phyloP scores from a whole-genome alignment of 768 basidiomycete genomes.

The Russula emetica region DNA sequence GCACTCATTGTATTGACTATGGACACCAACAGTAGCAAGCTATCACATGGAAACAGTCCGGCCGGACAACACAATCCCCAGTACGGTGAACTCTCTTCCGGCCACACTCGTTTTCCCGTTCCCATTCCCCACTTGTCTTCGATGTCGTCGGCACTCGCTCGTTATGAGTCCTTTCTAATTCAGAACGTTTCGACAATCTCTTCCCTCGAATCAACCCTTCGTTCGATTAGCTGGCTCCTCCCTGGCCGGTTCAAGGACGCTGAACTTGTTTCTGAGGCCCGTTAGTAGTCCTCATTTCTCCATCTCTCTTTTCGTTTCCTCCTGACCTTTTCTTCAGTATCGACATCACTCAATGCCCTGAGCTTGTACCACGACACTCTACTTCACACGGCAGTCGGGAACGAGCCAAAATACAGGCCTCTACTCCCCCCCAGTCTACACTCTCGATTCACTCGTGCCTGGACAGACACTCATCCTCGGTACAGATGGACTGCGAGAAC shows the following conservation, averaged over 20 bases:
- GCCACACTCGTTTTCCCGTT: neutral
- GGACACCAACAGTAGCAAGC: neutral
- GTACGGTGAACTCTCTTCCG: neutral
- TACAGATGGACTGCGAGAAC: constrained; percentile 79
- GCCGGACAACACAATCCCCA: neutral
- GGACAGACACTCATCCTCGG: constrained; percentile 59
- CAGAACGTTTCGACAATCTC: constrained; percentile 83
- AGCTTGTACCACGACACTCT: constrained; percentile 95
- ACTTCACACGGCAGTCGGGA: constrained; percentile 61
- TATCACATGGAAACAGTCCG: constrained; percentile 3
- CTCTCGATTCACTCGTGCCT: constrained; percentile 85
- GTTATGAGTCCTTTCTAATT: constrained; percentile 79
- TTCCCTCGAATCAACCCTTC: constrained; percentile 80
- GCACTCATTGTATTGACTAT: neutral
- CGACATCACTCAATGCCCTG: constrained; percentile 78
- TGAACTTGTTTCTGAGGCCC: constrained; percentile 88
- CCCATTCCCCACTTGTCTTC: constrained; percentile 19
- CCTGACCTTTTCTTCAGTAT: constrained; percentile 49
- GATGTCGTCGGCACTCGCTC: constrained; percentile 62
- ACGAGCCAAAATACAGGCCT: constrained; percentile 64
- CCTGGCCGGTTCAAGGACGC: constrained; percentile 98
- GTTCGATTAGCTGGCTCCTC: constrained; percentile 91
- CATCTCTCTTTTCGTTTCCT: constrained; percentile 12
- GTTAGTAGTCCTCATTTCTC: constrained; percentile 50
- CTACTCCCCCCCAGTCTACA: constrained; percentile 75